These are phyloP conservation scores for Heliamphora exappendiculata DNA, from an alignment of 148 eudicot genomes.

Conservation along the genomic window DNA sequence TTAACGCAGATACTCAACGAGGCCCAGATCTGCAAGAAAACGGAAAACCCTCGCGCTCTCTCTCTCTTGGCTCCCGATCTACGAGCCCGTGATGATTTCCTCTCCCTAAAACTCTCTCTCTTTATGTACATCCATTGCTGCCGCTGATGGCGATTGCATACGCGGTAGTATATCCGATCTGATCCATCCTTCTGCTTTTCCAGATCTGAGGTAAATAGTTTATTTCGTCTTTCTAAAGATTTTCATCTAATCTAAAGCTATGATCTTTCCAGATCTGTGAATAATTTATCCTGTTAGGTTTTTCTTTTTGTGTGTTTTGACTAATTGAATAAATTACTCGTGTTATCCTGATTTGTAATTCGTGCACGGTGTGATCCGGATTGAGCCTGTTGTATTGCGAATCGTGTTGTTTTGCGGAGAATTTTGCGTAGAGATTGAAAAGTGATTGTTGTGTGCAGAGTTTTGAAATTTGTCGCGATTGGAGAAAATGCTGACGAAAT, in stretches of 20 bases:
- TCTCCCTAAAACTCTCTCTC: no score
- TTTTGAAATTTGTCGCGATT: slow-evolving; percentile 11
- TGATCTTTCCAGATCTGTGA: slow-evolving; percentile 15
- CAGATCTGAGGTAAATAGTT: slow-evolving; percentile 15
- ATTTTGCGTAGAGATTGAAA: slow-evolving; percentile 10
- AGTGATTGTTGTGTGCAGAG: slow-evolving; percentile 16
- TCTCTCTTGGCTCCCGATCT: no score
- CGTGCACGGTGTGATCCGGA: not conserved
- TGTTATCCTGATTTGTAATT: slow-evolving; percentile 6
- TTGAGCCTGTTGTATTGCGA: not conserved
- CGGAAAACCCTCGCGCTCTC: no score
- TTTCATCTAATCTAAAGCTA: not conserved
- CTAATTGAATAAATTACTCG: not conserved
- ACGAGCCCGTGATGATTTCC: no score
- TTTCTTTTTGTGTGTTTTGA: not conserved
- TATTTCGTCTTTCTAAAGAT: slow-evolving; percentile 1
- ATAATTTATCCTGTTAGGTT: slow-evolving; percentile 6
- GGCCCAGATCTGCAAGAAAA: no score
- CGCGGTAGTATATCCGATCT: not conserved
- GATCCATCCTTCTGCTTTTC: slow-evolving; percentile 4
- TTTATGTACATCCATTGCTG: no score
- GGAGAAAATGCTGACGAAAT: slow-evolving; percentile 73
- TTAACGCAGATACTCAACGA: no score
- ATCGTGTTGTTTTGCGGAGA: not conserved
- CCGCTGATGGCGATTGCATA: no score